These are phyloP conservation scores for Monosporascus ibericus DNA, from an alignment of 2,329 filamentous ascomycete species.

Conservation along the genomic window DNA sequence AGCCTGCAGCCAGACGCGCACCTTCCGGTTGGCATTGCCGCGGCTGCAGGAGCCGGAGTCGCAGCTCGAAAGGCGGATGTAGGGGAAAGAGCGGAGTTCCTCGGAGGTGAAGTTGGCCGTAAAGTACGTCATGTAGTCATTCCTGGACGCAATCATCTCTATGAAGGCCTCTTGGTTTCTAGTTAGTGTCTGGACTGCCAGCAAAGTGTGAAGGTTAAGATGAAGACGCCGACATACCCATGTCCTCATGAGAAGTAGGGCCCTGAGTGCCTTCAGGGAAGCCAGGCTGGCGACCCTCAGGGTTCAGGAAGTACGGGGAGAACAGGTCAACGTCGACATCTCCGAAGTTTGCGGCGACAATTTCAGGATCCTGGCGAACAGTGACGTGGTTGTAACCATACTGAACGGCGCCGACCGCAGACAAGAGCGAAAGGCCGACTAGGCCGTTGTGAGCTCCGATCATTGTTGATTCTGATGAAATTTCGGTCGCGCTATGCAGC, in stretches of 20 bases:
- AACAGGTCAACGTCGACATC: slow-evolving; percentile 21
- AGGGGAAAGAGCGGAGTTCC: slow-evolving; percentile 20
- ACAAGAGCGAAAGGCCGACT: not conserved
- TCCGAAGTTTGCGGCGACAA: slow-evolving; percentile 23
- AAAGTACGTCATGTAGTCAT: slow-evolving; percentile 23
- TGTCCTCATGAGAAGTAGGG: slow-evolving; percentile 22
- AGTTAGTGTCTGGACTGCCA: too few species aligned
- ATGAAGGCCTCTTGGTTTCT: slow-evolving; percentile 19
- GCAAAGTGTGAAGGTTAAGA: not conserved
- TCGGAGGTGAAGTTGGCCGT: slow-evolving; percentile 23
- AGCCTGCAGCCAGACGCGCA: slow-evolving; percentile 23
- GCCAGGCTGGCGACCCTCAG: slow-evolving; percentile 14
- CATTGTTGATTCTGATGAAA: too few species aligned
- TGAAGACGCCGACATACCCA: slow-evolving; percentile 14
- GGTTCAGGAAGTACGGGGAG: slow-evolving; percentile 23
- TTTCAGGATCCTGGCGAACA: slow-evolving; percentile 19
- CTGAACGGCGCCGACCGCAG: slow-evolving; percentile 9
- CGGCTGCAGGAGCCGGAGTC: not conserved
- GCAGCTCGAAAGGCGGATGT: slow-evolving; percentile 14
- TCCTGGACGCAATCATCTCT: slow-evolving; percentile 18
- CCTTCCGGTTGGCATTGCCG: slow-evolving; percentile 8
- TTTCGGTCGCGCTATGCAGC: too few species aligned
- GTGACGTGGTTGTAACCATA: slow-evolving; percentile 21
- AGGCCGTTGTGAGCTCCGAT: too few species aligned
- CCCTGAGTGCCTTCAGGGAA: slow-evolving; percentile 23